A percentile compares a stretch with the other conserved stretches of the same genome.
These are phyloP conservation scores for Saccharomycopsis fermentans DNA, from an alignment of 805 yeast genomes.

Conservation along the genomic window DNA sequence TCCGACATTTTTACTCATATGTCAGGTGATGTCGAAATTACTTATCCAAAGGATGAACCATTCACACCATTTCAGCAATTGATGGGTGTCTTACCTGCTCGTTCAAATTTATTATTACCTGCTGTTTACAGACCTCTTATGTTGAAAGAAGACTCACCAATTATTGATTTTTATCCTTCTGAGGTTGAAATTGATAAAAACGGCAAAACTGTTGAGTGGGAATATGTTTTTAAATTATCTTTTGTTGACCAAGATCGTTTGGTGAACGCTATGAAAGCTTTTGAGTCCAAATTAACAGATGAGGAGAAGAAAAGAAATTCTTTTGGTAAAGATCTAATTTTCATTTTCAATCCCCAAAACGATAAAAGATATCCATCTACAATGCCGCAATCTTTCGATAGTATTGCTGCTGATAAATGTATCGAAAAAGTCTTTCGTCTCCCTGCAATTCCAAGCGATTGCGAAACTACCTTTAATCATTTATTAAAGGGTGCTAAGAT, in stretches of 20 bases:
- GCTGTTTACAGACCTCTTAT: conserved; percentile 65
- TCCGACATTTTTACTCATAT: conserved; percentile 76
- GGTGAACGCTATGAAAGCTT: conserved; percentile 60
- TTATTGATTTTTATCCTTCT: conserved; percentile 80
- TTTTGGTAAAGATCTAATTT: conserved; percentile 60
- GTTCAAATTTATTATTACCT: conserved; percentile 77
- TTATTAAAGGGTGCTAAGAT: conserved; percentile 53
- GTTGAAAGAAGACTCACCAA: conserved; percentile 80
- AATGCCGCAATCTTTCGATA: conserved; percentile 63
- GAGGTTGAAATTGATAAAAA: conserved; percentile 84
- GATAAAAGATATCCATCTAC: conserved; percentile 64
- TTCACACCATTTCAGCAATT: conserved; percentile 91
- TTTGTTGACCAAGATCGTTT: conserved; percentile 82
- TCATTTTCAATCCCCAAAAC: conserved; percentile 67
- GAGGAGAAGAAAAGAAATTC: conserved; percentile 69
- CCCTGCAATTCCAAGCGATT: conserved; percentile 32
- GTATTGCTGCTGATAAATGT: conserved; percentile 73
- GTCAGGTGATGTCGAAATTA: conserved; percentile 37
- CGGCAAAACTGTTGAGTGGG: conserved; percentile 96
- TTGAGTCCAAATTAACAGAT: conserved; percentile 48
- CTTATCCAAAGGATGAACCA: conserved; percentile 64
- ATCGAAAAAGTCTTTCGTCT: conserved; percentile 46
- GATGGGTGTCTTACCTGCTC: conserved; percentile 94
- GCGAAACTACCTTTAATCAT: conserved; percentile 31
- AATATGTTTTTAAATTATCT: conserved; percentile 86